phyloP scores from a whole-genome alignment of 805 yeast genomes.

The Geotrichum ghanense region DNA sequence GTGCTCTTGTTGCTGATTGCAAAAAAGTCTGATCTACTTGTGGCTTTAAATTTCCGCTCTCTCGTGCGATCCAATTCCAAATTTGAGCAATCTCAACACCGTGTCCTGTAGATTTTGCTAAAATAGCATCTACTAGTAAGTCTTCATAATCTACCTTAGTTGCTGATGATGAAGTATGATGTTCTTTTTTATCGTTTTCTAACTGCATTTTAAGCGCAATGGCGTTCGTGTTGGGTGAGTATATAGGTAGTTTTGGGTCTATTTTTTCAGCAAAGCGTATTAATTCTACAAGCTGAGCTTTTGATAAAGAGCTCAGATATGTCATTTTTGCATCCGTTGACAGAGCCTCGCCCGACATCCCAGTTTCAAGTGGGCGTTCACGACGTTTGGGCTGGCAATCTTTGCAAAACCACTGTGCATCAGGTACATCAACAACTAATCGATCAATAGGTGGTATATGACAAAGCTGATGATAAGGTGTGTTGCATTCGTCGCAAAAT shows the following conservation, averaged over 20 bases:
- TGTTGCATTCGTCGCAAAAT: conserved; percentile 30
- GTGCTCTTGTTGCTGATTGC: conserved; percentile 27
- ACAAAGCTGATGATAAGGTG: conserved; percentile 31
- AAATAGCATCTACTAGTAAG: conserved; percentile 22
- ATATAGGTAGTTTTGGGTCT: conserved; percentile 27
- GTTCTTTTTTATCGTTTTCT: conserved; percentile 18
- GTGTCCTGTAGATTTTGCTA: conserved; percentile 21
- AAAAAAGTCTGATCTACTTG: conserved; percentile 24
- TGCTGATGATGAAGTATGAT: conserved; percentile 12
- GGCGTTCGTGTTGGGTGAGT: conserved; percentile 27
- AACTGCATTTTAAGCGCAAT: conserved; percentile 25
- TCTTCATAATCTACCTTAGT: conserved; percentile 23
- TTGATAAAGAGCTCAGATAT: conserved; percentile 27
- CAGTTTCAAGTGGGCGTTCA: conserved; percentile 28
- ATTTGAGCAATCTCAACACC: conserved; percentile 18
- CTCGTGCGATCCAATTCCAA: conserved; percentile 20
- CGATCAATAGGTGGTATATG: conserved; percentile 30
- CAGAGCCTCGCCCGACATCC: conserved; percentile 24
- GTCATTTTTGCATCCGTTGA: conserved; percentile 27
- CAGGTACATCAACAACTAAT: conserved; percentile 29
- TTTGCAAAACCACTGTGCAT: conserved; percentile 31
- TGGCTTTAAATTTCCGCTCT: conserved; percentile 14
- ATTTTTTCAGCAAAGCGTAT: conserved; percentile 28
- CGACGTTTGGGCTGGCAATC: conserved; percentile 27
- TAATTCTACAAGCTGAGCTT: conserved; percentile 30